phyloP scores from a whole-genome alignment of 768 basidiomycete genomes.

The Cyclocybe aegerita region DNA sequence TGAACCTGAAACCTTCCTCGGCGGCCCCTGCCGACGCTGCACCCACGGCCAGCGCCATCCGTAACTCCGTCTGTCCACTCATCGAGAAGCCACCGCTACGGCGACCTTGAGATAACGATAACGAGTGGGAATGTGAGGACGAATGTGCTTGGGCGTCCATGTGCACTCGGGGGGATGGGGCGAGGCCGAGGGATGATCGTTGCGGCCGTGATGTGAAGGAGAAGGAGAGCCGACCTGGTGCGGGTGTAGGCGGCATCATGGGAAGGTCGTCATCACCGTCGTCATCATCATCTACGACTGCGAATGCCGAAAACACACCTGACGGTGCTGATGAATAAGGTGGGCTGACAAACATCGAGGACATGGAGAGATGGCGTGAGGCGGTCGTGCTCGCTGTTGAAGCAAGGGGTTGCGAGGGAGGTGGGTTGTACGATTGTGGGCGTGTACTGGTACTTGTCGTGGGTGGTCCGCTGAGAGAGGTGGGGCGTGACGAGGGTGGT shows the following conservation, averaged over 20 bases:
- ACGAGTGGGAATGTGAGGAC: conserved; percentile 1
- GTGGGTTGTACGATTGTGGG: conserved; percentile 16
- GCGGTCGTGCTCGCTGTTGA: conserved; percentile 13
- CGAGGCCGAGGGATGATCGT: conserved; percentile 1
- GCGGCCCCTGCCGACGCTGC: conserved; percentile 2
- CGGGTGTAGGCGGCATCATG: conserved; percentile 10
- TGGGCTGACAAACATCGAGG: conserved; percentile 14
- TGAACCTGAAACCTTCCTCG: conserved; percentile 12
- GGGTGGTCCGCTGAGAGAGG: conserved; percentile 26
- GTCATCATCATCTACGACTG: conserved; percentile 17
- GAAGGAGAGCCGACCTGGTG: conserved; percentile 9
- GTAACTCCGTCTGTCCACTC: conserved; percentile 59
- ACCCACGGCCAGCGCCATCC: conserved; percentile 44
- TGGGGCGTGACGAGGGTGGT: conserved; percentile 34
- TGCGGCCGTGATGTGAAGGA: conserved; percentile 5
- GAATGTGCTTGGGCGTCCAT: neutral
- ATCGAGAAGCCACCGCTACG: conserved; percentile 38
- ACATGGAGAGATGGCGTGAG: conserved; percentile 20
- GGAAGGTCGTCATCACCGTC: conserved; percentile 7
- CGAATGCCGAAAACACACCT: conserved; percentile 15
- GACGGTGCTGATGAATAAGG: conserved; percentile 10
- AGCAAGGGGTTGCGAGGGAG: neutral
- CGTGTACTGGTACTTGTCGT: neutral
- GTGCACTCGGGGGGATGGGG: neutral
- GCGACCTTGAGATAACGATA: neutral